These are phyloP conservation scores for Phytopythium ostracodes DNA, from an alignment of 352 stramenopile species.

Conservation along the genomic window DNA sequence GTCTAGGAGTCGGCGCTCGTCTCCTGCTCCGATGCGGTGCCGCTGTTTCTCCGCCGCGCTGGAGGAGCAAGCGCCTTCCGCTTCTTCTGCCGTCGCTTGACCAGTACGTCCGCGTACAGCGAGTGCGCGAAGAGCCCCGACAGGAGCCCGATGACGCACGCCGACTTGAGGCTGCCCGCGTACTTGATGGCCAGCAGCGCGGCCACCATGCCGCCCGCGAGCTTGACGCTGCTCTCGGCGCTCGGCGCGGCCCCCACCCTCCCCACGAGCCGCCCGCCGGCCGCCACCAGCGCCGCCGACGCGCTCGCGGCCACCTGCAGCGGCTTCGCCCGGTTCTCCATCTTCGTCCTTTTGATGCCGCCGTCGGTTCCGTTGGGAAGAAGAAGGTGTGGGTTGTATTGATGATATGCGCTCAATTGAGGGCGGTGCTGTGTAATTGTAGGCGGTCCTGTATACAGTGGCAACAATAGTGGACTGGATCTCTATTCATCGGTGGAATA, in stretches of 20 bases:
- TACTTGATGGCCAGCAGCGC: constrained; percentile 57
- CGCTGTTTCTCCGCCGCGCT: constrained; percentile 2
- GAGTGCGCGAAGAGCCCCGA: constrained; percentile 67
- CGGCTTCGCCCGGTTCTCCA: constrained; percentile 2
- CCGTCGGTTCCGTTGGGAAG: too few species aligned
- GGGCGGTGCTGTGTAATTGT: too few species aligned
- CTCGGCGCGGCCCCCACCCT: constrained; percentile 23
- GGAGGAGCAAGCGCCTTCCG: constrained; percentile 4
- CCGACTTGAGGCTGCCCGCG: constrained; percentile 54
- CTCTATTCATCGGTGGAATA: too few species aligned
- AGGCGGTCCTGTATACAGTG: too few species aligned
- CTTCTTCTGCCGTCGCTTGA: constrained; percentile 24
- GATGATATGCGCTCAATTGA: too few species aligned
- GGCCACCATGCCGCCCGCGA: constrained; percentile 50
- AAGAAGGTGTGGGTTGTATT: too few species aligned
- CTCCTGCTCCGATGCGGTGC: not conserved
- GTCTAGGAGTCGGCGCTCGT: not conserved
- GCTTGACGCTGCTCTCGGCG: constrained; percentile 55
- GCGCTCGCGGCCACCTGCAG: constrained; percentile 15
- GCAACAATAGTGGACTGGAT: too few species aligned
- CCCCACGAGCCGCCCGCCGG: constrained; percentile 15
- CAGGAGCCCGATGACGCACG: constrained; percentile 52
- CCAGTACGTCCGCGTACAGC: constrained; percentile 66
- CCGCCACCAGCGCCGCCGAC: constrained; percentile 17
- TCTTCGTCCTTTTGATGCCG: not conserved